Conservation (phyloP, 495 filamentous ascomycete species). For the Daldinia caldariorum region DNA sequence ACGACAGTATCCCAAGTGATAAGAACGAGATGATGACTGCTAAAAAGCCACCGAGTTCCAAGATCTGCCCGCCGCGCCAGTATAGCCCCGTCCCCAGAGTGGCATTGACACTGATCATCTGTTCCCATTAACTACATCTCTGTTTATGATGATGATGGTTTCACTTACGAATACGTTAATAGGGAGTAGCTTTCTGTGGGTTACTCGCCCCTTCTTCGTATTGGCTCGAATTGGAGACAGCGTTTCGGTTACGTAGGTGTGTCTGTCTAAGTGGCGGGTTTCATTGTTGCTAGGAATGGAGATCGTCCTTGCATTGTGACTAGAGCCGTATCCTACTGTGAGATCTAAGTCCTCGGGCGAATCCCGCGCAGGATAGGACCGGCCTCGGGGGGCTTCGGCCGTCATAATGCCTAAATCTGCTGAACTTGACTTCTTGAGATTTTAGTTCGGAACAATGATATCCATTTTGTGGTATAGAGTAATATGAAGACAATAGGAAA, state of each 20-base stretch:
- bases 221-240: conserved; percentile 10
- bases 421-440: not conserved
- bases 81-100: conserved; percentile 62
- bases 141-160: not conserved
- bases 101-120: conserved; percentile 58
- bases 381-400: not conserved
- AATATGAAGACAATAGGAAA: not conserved
- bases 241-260: not conserved
- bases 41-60: conserved; percentile 55
- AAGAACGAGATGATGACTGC: conserved; percentile 57
- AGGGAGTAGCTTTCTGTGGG: conserved; percentile 49
- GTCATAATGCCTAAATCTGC: not conserved
- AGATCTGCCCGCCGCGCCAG: conserved; percentile 54
- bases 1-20: conserved; percentile 52
- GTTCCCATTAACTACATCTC: not conserved
- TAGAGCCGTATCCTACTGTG: not conserved
- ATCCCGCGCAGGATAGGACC: not conserved
- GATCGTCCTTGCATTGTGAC: not conserved
- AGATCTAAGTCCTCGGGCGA: not conserved
- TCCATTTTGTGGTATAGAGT: not conserved
- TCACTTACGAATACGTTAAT: conserved; percentile 58
- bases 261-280: not conserved
- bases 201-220: conserved; percentile 25
- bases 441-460: not conserved
- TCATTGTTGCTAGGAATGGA: not conserved